phyloP scores from a whole-genome alignment of 768 basidiomycete species.

The Termitomyces titanicus region DNA sequence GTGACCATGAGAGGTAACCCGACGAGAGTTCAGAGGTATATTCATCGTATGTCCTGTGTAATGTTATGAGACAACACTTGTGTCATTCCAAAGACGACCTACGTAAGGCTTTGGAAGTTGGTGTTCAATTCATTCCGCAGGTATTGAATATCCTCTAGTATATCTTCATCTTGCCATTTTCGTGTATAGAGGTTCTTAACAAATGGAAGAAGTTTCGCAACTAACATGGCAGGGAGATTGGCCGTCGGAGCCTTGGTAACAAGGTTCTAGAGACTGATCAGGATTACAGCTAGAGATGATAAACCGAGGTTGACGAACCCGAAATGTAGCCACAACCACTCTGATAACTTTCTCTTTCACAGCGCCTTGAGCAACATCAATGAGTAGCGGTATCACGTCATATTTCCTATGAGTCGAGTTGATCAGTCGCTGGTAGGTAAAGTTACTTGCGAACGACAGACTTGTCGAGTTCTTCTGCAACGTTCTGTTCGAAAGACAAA shows the following conservation, averaged over 20 bases:
- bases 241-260: slow-evolving; percentile 81
- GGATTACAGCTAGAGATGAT: not conserved
- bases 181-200: slow-evolving; percentile 76
- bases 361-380: slow-evolving; percentile 80
- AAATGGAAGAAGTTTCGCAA: slow-evolving; percentile 82
- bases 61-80: not conserved
- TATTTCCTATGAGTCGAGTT: slow-evolving; percentile 57
- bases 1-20: slow-evolving; percentile 93
- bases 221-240: slow-evolving; percentile 94
- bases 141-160: slow-evolving; percentile 87
- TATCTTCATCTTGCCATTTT: slow-evolving; percentile 95
- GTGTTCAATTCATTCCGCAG: slow-evolving; percentile 81
- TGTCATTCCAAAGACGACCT: slow-evolving; percentile 22
- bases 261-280: slow-evolving; percentile 60
- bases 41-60: slow-evolving; percentile 89
- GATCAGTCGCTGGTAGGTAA: not conserved
- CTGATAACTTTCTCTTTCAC: slow-evolving; percentile 97
- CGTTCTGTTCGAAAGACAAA: slow-evolving; percentile 82
- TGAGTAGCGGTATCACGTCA: slow-evolving; percentile 83
- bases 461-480: slow-evolving; percentile 88
- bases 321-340: slow-evolving; percentile 88
- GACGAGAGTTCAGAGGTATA: slow-evolving; percentile 88
- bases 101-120: slow-evolving; percentile 91
- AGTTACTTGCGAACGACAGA: slow-evolving; percentile 29
- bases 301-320: slow-evolving; percentile 39